These are phyloP conservation scores for Microbotryomycetes sp. DNA, from an alignment of 1,284 basidiomycete genomes.

Conservation along the genomic window DNA sequence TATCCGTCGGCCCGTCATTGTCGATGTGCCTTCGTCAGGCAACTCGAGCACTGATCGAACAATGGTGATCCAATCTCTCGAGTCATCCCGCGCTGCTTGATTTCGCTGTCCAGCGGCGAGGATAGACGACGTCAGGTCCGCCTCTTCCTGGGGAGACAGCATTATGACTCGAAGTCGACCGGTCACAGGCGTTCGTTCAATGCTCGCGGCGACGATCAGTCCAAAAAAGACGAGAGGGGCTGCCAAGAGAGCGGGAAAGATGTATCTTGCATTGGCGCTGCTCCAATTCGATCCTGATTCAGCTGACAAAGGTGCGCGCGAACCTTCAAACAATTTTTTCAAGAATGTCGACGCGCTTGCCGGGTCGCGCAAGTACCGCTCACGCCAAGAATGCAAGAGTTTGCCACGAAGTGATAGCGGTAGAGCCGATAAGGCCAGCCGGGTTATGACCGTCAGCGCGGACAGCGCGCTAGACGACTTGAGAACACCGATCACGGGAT, in stretches of 20 bases:
- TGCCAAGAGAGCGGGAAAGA: conserved; percentile 11
- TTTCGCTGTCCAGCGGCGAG: not conserved
- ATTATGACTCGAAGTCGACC: conserved; percentile 31
- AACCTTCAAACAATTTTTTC: not conserved
- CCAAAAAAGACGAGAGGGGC: conserved; percentile 28
- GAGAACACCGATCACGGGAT: conserved; percentile 19
- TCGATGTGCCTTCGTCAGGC: conserved; percentile 23
- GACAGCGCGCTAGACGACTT: conserved; percentile 27
- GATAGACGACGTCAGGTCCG: conserved; percentile 22
- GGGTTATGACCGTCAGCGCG: conserved; percentile 14
- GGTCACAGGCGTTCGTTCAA: conserved; percentile 34
- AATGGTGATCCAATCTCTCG: conserved; percentile 33
- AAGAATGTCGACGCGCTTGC: not conserved
- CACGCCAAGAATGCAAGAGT: not conserved
- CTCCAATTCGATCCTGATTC: not conserved
- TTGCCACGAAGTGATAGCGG: conserved; percentile 24
- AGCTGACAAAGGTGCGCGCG: not conserved
- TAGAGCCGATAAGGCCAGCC: conserved; percentile 23
- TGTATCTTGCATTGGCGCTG: not conserved
- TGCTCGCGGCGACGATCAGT: conserved; percentile 23
- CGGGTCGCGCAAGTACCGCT: conserved; percentile 14
- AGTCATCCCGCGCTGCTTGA: not conserved
- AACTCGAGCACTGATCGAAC: conserved; percentile 29
- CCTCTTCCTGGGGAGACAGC: conserved; percentile 31
- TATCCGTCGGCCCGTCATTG: conserved; percentile 13